Evolutionary conservation across 305 asterid species (phyloP).

Genomic region (Coffea humblotiana): DNA sequence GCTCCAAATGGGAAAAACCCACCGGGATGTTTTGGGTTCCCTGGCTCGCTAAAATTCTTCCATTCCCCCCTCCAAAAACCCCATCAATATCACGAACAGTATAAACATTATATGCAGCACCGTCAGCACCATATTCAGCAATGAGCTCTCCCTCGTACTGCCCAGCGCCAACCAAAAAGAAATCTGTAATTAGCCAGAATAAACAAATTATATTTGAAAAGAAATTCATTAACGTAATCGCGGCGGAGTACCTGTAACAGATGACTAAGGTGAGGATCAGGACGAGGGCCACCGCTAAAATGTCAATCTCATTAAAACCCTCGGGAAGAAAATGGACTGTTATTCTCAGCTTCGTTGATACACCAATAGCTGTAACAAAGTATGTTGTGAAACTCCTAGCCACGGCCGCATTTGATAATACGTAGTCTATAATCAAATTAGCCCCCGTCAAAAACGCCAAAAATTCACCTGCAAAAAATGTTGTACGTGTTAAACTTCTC

Average conservation of each 20-base stretch:
- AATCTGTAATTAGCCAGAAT: not conserved
- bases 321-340: slow-evolving; percentile 51
- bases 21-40: slow-evolving; percentile 41
- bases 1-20: slow-evolving; percentile 81
- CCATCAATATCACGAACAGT: slow-evolving; percentile 62
- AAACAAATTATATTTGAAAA: no score
- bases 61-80: slow-evolving; percentile 65
- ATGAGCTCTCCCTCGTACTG: slow-evolving; percentile 81
- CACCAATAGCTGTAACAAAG: slow-evolving; percentile 65
- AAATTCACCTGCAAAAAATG: slow-evolving; percentile 53
- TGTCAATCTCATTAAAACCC: slow-evolving; percentile 78
- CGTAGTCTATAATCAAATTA: slow-evolving; percentile 80
- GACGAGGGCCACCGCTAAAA: slow-evolving; percentile 72
- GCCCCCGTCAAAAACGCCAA: slow-evolving; percentile 82
- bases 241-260: slow-evolving; percentile 62
- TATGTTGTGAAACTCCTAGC: slow-evolving; percentile 85
- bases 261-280: slow-evolving; percentile 68
- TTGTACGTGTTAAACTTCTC: not conserved
- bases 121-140: slow-evolving; percentile 69
- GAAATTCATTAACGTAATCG: not conserved
- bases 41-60: slow-evolving; percentile 62
- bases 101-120: slow-evolving; percentile 76
- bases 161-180: not conserved
- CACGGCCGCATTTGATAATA: slow-evolving; percentile 89
- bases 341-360: slow-evolving; percentile 54